Base-by-base conservation (phyloP, 495 filamentous ascomycete genomes). In the Parathielavia appendiculata region DNA sequence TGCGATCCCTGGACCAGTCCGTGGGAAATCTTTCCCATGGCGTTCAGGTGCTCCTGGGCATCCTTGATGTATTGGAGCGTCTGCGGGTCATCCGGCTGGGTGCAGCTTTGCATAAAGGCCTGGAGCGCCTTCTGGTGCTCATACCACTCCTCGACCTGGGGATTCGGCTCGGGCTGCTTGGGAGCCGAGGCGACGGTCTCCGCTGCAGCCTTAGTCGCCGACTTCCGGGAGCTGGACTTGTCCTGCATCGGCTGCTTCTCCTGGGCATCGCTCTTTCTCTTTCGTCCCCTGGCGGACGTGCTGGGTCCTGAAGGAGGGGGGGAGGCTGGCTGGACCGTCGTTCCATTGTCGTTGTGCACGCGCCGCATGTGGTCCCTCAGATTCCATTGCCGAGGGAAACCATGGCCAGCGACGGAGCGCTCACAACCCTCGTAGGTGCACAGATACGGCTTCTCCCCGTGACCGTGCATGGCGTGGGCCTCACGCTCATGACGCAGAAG, bases 401-500 rank as follows among this genome's bases (percentile, higher is more conserved):
- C 91, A 71, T 91, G 85, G 65, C 88, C 89, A 23, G 82, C 77
- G 46, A 85, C 73, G 51, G 89, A 83, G 56, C 91, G 86, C 54
- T 95, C 90, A 67, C 91, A 97, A 52, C 87, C 89, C 49, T 85
- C 78, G 72, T 88, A 92, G 34, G 82, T 81, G 78, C 91, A 97
- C 34, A 90, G 81, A 67, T 91, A 89, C 14, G 90, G 90, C 74
- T 91, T 92, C 66, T 90, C 87, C 58, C 90, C 91, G 66, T 97
- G 91, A 62, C 91, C 91, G 70, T 96, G 91, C 83, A 95, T 87
- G 68, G 89, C 90, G 71, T 97, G 91, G 57, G 90, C 90, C 75
- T 97, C 91, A 64, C 91, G 84, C 76, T 96, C 91, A 66, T 97
- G 91, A 41, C 91, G 90, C 62, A 96, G 86, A n/a, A 95, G 82